phyloP scores from a whole-genome alignment of 139 green algal genomes.

The Volvox africanus region DNA sequence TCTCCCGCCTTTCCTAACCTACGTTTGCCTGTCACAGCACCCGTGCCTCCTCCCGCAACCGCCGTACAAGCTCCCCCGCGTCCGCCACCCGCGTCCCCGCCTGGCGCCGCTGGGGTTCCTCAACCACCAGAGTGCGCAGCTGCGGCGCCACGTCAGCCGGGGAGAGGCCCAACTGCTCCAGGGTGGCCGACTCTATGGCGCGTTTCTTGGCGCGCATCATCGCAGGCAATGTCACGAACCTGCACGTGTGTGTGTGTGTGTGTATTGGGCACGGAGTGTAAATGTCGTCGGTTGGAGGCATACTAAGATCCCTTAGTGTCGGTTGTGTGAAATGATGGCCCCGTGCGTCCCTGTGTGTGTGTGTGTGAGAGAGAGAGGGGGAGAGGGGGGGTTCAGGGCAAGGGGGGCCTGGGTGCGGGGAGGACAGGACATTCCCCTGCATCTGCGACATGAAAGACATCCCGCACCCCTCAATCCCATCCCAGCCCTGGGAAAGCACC shows the following conservation, averaged over 20 bases:
- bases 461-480: no score
- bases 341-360: no score
- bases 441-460: no score
- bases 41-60: conserved; percentile 81
- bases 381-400: no score
- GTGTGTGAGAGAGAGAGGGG: no score
- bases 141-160: conserved; percentile 39
- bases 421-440: no score
- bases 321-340: no score
- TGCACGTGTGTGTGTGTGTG: conserved; percentile 20
- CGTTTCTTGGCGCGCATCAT: conserved; percentile 97
- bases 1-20: no score
- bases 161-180: conserved; percentile 69
- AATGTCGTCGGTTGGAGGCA: no score
- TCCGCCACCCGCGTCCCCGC: conserved; percentile 69
- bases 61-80: conserved; percentile 85
- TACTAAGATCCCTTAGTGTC: no score
- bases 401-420: no score
- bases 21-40: conserved; percentile 65
- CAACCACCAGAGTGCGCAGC: conserved; percentile 59
- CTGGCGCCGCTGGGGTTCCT: conserved; percentile 77
- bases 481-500: no score
- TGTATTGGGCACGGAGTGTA: not conserved
- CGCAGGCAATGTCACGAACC: conserved; percentile 92
- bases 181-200: conserved; percentile 71